Percentiles rank a stretch among this genome's conserved stretches.
Conservation (phyloP, 192 early-diverging fungal genomes). For the Lobulomyces angularis region DNA sequence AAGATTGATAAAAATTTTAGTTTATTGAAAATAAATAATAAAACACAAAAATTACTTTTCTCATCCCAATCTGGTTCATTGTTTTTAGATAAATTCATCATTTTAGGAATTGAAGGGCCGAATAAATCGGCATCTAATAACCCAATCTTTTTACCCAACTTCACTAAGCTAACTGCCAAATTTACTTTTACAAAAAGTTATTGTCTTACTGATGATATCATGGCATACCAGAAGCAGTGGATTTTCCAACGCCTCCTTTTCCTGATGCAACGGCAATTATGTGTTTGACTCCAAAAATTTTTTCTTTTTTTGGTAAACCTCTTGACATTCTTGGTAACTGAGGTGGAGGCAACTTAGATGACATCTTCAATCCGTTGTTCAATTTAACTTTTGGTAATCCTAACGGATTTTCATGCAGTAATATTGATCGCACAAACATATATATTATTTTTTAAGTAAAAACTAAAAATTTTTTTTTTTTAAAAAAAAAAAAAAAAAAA, state of each 20-base stretch:
- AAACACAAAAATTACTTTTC: constrained; percentile 21
- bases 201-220: neutral
- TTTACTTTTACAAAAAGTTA: constrained; percentile 24
- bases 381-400: too few relatives aligned
- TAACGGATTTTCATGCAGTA: too few relatives aligned
- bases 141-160: constrained; percentile 44
- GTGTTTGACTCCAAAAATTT: constrained; percentile 59
- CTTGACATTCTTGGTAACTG: constrained; percentile 34
- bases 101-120: constrained; percentile 73
- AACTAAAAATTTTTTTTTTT: too few relatives aligned
- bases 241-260: constrained; percentile 89
- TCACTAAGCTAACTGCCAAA: constrained; percentile 53
- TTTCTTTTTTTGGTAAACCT: constrained; percentile 56
- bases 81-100: constrained; percentile 72
- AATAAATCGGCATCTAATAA: constrained; percentile 86
- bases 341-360: too few relatives aligned
- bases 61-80: constrained; percentile 55
- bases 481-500: too few relatives aligned
- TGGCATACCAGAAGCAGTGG: constrained; percentile 59
- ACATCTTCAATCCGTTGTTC: too few relatives aligned
- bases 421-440: too few relatives aligned
- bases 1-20: neutral
- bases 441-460: too few relatives aligned
- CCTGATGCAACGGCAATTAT: constrained; percentile 74
- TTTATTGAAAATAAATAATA: neutral